phyloP scores from a whole-genome alignment of 176 grass and related monocot genomes.

The Eleusine indica region DNA sequence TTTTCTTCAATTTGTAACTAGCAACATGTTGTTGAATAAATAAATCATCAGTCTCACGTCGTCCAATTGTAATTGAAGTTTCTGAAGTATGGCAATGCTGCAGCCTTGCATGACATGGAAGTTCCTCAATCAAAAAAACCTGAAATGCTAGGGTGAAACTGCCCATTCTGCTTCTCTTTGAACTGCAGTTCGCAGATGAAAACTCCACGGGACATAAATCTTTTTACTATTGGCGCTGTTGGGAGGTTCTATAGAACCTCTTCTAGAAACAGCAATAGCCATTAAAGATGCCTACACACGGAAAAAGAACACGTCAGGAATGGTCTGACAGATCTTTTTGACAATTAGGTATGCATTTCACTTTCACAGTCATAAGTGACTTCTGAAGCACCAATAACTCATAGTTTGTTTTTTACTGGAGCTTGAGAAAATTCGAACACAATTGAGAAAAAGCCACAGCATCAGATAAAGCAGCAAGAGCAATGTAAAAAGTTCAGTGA shows the following conservation, averaged over 20 bases:
- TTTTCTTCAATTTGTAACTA: background rate
- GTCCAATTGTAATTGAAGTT: slow-evolving; percentile 2
- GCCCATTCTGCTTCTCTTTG: background rate
- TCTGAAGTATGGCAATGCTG: slow-evolving; percentile 1
- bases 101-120: slow-evolving; percentile 16
- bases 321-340: background rate
- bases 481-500: slow-evolving; percentile 9
- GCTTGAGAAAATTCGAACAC: background rate
- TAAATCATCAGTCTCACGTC: background rate
- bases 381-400: background rate
- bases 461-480: background rate
- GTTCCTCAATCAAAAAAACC: slow-evolving; percentile 18
- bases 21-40: background rate
- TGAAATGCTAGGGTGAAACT: background rate
- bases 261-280: slow-evolving; percentile 1
- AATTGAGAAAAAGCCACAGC: background rate
- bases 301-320: slow-evolving; percentile 7
- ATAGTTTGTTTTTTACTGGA: background rate
- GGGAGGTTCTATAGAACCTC: background rate
- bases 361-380: background rate
- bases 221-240: background rate
- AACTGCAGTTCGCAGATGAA: background rate
- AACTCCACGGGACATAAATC: background rate
- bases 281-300: slow-evolving; percentile 29
- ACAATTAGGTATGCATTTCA: slow-evolving; percentile 6